Percentiles rank a stretch among this genome's conserved stretches.
Evolutionary conservation across 2,329 filamentous ascomycete species (phyloP).

Genomic region (Trichoderma oligosporum): DNA sequence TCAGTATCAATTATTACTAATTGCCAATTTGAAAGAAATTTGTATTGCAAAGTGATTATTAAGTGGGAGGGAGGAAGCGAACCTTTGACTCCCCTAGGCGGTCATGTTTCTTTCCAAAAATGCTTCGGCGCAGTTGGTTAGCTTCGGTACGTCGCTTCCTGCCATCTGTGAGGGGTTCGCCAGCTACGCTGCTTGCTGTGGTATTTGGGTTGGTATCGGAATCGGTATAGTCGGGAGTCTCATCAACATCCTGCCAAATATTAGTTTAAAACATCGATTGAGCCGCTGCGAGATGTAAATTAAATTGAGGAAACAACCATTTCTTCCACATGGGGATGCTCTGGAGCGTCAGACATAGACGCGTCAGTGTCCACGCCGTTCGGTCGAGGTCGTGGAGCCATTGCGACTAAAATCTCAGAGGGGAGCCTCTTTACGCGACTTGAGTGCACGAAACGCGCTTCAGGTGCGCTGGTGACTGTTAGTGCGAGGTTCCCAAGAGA

Average conservation of each 20-base stretch:
- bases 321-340: conserved; percentile 43
- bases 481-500: neutral
- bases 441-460: conserved; percentile 44
- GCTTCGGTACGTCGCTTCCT: conserved; percentile 83
- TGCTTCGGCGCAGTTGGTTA: conserved; percentile 83
- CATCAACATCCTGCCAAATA: conserved; percentile 53
- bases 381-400: conserved; percentile 54
- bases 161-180: conserved; percentile 70
- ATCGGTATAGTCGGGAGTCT: conserved; percentile 63
- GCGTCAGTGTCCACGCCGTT: conserved; percentile 56
- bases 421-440: conserved; percentile 53
- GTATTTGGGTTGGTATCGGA: conserved; percentile 66
- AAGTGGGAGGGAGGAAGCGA: conserved; percentile 24
- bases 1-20: neutral
- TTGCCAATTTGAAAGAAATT: neutral
- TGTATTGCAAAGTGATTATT: neutral
- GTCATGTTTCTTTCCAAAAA: conserved; percentile 94
- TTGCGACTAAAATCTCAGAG: conserved; percentile 34
- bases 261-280: neutral
- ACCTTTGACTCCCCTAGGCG: conserved; percentile 90
- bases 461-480: conserved; percentile 22
- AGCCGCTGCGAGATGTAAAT: neutral
- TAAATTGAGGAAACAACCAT: conserved; percentile 42
- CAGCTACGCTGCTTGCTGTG: conserved; percentile 78
- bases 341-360: conserved; percentile 60